Percentiles rank a stretch among this genome's conserved stretches.
Evolutionary conservation across 352 stramenopile genomes (phyloP).

Genomic region (Globisporangium cylindrosporum): DNA sequence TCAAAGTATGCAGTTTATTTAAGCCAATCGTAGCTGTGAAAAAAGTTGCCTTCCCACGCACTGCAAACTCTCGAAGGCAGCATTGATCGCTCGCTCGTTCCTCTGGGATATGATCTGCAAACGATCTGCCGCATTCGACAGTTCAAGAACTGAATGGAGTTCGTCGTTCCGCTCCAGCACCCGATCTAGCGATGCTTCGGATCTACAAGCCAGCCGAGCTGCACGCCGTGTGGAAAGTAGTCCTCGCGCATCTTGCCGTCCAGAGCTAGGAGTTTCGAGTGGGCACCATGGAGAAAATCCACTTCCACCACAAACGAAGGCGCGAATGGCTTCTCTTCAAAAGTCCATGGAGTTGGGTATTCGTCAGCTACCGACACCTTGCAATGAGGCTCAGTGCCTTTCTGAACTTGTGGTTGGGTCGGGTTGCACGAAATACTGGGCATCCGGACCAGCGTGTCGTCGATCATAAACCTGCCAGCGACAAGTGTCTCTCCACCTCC

Average conservation of each 20-base stretch:
- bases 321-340: background rate
- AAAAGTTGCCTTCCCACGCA: background rate
- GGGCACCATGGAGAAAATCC: slow-evolving; percentile 1
- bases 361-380: background rate
- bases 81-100: background rate
- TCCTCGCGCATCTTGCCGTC: slow-evolving; percentile 18
- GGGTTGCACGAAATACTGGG: background rate
- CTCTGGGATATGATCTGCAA: background rate
- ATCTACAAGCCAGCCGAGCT: slow-evolving; percentile 27
- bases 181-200: slow-evolving; percentile 5
- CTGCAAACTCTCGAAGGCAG: background rate
- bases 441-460: background rate
- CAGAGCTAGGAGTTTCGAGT: background rate
- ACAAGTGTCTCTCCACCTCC: background rate
- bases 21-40: background rate
- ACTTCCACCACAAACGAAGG: too few species aligned
- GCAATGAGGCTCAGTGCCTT: background rate
- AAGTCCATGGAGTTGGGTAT: background rate
- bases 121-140: background rate
- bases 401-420: background rate
- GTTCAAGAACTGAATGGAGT: background rate
- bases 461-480: background rate
- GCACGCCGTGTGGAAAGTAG: slow-evolving; percentile 21
- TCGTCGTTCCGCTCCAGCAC: background rate
- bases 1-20: background rate